A percentile compares a stretch with the other conserved stretches of the same genome.
Conservation (phyloP, 2,329 filamentous ascomycete genomes). For the Drechslerella dactyloides region DNA sequence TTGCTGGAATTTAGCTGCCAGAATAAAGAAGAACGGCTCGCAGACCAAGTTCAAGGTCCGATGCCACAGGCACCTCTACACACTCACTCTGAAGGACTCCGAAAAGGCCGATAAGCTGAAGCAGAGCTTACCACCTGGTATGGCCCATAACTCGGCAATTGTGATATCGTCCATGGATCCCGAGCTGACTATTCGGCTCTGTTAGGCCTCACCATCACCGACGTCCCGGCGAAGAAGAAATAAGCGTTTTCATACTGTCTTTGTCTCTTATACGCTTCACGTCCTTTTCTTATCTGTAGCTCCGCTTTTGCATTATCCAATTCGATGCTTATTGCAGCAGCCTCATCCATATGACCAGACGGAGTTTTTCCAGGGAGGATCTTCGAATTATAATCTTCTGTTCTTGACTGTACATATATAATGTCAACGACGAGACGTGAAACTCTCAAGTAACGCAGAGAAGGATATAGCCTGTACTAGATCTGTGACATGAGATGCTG, state of each 20-base stretch:
- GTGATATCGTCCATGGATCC: not conserved
- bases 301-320: slow-evolving; percentile 34
- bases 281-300: slow-evolving; percentile 17
- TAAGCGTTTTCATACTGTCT: slow-evolving; percentile 45
- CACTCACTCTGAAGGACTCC: slow-evolving; percentile 94
- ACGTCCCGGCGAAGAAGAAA: slow-evolving; percentile 69
- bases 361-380: slow-evolving; percentile 43
- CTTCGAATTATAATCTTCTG: slow-evolving; percentile 39
- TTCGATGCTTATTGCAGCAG: slow-evolving; percentile 18
- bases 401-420: slow-evolving; percentile 52
- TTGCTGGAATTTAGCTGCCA: slow-evolving; percentile 68
- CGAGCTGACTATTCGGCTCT: not conserved
- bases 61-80: slow-evolving; percentile 96
- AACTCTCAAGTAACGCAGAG: slow-evolving; percentile 38
- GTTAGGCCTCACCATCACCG: slow-evolving; percentile 66
- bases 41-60: slow-evolving; percentile 99
- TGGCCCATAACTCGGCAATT: slow-evolving; percentile 58
- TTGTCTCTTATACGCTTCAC: slow-evolving; percentile 24
- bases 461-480: slow-evolving; percentile 24
- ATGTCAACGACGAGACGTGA: slow-evolving; percentile 49
- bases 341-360: slow-evolving; percentile 46
- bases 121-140: slow-evolving; percentile 98
- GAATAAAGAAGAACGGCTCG: slow-evolving; percentile 80
- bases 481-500: too few relatives aligned
- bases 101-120: slow-evolving; percentile 99